Percentiles rank a stretch among this genome's conserved stretches.
Conservation (phyloP, 2,329 filamentous ascomycete genomes). For the Monilinia fructigena region DNA sequence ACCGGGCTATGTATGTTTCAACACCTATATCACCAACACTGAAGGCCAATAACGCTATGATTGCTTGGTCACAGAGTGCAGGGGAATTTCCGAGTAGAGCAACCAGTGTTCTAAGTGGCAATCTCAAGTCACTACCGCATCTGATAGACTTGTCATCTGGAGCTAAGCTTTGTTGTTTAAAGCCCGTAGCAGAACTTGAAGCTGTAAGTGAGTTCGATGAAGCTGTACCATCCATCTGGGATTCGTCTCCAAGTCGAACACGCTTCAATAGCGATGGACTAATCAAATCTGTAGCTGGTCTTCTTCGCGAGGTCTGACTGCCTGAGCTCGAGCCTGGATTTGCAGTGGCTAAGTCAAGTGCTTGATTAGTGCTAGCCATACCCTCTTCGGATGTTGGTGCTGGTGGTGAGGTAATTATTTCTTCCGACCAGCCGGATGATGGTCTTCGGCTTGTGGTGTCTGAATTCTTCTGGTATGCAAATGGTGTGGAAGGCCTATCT, state of each 20-base stretch:
- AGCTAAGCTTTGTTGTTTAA: not conserved
- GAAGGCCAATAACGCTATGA: not conserved
- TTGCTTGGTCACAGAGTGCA: not conserved
- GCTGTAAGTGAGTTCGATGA: not conserved
- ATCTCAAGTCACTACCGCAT: not conserved
- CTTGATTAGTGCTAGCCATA: not conserved
- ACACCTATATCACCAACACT: not conserved
- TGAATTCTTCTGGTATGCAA: not conserved
- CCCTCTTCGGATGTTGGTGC: not conserved
- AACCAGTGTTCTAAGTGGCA: not conserved
- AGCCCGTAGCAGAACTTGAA: not conserved
- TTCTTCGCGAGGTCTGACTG: conserved; percentile 29
- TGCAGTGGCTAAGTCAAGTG: not conserved
- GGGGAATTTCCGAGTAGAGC: not conserved
- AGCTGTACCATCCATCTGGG: not conserved
- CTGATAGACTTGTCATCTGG: not conserved
- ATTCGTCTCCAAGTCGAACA: conserved; percentile 24
- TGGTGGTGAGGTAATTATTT: not conserved
- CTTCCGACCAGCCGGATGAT: not conserved
- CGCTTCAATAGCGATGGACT: conserved; percentile 28
- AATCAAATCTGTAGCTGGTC: conserved; percentile 27
- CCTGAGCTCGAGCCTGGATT: conserved; percentile 22
- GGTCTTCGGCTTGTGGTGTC: not conserved
- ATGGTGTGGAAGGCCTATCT: conserved; percentile 1
- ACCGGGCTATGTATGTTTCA: not conserved